Evolutionary conservation across 1,284 basidiomycete species (phyloP), one percentile per base, ranked within the genome.

Genomic region (Ceratobasidium sp.): DNA sequence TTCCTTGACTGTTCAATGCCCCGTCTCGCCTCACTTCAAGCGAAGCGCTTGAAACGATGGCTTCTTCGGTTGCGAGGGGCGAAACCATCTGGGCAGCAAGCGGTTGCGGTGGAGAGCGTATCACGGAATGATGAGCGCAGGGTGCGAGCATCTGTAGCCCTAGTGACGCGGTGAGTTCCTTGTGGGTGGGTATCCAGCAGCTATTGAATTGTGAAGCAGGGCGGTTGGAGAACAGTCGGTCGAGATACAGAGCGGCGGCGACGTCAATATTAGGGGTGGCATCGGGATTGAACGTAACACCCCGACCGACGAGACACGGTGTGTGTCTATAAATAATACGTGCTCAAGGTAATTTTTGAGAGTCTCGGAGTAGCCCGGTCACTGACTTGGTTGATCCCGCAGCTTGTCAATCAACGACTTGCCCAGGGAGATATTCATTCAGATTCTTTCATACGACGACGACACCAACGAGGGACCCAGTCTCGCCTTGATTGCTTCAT

Each of bases 11-110:
- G 41, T 49, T 58, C 41, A 54, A 71, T 71, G 68, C 27, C 68
- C 49, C 68, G 56, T 49, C 54, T 71, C 56, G 54, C 39, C 68
- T 71, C 68, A 59, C 56, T 59, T 59, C 68, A 71, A 34, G 43
- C 68, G 27, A 71, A 71, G 56, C 68, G 68, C 27, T 31, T 71
- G 22, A 71, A 71, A 59, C 53, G 43, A 49, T 71, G 68, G 68
- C 49, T 71, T 41, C 54, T 71, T 59, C 68, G 68, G 19, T 59
- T 59, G 53, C 54, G 54, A 53, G 56, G 54, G 56, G 43, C 19
- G 14, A 59, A 71, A 59, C 39, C 56, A 34, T 43, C 31, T 27
- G 54, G 41, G 54, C 34, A 43, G 19, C 68, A 48, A 24, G 27
- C 24, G 24, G 34, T 29, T 19, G 43, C 13, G 27, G 14, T 59